Evolutionary conservation across 805 yeast genomes (phyloP).

Genomic region (Ogataea siamensis): DNA sequence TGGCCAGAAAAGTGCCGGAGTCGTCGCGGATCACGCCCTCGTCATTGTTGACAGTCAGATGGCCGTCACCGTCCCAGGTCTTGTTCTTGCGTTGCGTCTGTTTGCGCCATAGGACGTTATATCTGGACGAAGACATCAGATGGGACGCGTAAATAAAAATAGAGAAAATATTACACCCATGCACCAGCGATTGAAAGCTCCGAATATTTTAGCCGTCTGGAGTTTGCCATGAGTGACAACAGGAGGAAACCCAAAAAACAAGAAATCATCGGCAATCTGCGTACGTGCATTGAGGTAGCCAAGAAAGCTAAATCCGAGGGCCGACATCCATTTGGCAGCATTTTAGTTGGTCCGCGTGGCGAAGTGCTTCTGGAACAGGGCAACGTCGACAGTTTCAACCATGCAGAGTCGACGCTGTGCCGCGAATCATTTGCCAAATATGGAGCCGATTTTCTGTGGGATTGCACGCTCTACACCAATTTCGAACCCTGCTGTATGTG

Average conservation of each 20-base stretch:
- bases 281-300: slow-evolving; percentile 21
- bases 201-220: too few relatives aligned
- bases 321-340: slow-evolving; percentile 32
- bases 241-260: neutral
- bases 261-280: slow-evolving; percentile 10
- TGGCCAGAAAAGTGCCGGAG: slow-evolving; percentile 29
- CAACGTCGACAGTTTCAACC: slow-evolving; percentile 31
- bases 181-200: slow-evolving; percentile 1
- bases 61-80: slow-evolving; percentile 95
- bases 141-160: slow-evolving; percentile 3
- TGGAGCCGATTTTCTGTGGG: slow-evolving; percentile 27
- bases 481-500: slow-evolving; percentile 35
- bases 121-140: neutral
- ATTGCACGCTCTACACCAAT: slow-evolving; percentile 31
- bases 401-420: slow-evolving; percentile 31
- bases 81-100: slow-evolving; percentile 74
- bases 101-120: slow-evolving; percentile 64
- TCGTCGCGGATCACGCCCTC: slow-evolving; percentile 27
- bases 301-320: slow-evolving; percentile 22
- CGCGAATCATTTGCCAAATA: slow-evolving; percentile 22
- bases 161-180: slow-evolving; percentile 4
- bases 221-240: neutral
- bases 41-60: slow-evolving; percentile 37
- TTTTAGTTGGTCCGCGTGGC: slow-evolving; percentile 28
- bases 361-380: slow-evolving; percentile 28